Evolutionary conservation across 805 yeast genomes (phyloP).

Genomic region (Cyberlindnera amylophila): DNA sequence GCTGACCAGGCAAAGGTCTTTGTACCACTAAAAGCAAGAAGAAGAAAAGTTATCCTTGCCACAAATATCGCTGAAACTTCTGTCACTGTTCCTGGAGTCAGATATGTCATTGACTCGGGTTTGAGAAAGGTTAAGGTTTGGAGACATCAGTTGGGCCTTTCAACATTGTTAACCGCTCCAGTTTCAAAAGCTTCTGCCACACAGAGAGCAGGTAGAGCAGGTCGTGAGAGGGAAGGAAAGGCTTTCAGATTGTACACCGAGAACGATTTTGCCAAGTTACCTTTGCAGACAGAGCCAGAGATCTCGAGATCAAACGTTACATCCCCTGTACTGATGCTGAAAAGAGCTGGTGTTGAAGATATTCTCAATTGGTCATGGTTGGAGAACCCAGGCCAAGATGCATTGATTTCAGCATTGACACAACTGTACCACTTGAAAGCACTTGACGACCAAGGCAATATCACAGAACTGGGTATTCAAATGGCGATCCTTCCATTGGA

Average conservation of each 20-base stretch:
- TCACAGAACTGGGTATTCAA: constrained; percentile 75
- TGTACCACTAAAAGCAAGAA: constrained; percentile 53
- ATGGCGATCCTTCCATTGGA: constrained; percentile 89
- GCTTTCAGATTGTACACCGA: constrained; percentile 83
- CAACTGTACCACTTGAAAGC: constrained; percentile 80
- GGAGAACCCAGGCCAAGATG: constrained; percentile 79
- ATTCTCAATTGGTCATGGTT: constrained; percentile 89
- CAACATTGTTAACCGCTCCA: constrained; percentile 89
- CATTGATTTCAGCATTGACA: constrained; percentile 71
- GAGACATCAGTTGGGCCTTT: constrained; percentile 88
- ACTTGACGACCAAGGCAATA: constrained; percentile 65
- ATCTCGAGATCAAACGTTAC: constrained; percentile 83
- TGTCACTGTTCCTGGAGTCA: constrained; percentile 90
- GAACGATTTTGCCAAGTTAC: constrained; percentile 55
- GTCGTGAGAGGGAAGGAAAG: constrained; percentile 92
- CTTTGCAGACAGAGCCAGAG: constrained; percentile 88
- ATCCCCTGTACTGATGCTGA: constrained; percentile 78
- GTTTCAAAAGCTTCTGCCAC: constrained; percentile 92
- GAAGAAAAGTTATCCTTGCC: constrained; percentile 83
- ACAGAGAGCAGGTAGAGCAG: constrained; percentile 98
- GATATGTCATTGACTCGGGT: constrained; percentile 91
- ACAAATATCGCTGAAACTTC: constrained; percentile 99
- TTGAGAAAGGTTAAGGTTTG: constrained; percentile 90
- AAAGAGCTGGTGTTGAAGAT: constrained; percentile 79
- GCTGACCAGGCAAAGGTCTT: constrained; percentile 80